Base-by-base conservation (phyloP, 2,329 filamentous ascomycete genomes). In the Neonectria magnoliae region DNA sequence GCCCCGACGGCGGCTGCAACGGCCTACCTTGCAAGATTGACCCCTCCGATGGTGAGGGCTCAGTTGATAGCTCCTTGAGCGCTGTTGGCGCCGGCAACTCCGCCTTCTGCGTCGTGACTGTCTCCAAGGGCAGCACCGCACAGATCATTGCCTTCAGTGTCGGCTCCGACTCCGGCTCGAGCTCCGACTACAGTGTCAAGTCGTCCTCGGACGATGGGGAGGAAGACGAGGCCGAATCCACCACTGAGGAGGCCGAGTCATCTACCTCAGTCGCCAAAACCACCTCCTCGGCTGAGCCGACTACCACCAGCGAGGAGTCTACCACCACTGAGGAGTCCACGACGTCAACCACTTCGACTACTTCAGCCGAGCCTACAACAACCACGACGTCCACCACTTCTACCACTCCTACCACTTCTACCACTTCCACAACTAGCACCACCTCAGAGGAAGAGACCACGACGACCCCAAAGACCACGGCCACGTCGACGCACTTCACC, bases 1-100 rank as follows among this genome's bases (percentile, higher is more conserved):
- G 92, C 76, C 84, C 86, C 7, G 84, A 85, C 33, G 85, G 84
- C 25, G 81, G 84, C 61, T 95, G 92, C 81, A 89, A 89, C 72
- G 91, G 91, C 14, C 80, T 92, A n/a, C 92, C 92, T 9, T 94
- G 92, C 81, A 83, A 84, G 65, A 93, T 93, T 70, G 86, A 92
- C 71, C 88, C 90, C 6, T 80, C 83, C 25, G 81, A 86, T 53
- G 81, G 76, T 10, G 82, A 89, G 58, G 88, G 88, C 57, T 83
- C 84, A 45, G 87, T 94, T 61, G 82, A 78, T 9, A 91, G 90
- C 72, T 78, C 83, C 18, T 78, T 84, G 20, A 75, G 79, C 31
- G 81, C 86, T 42, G 79, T 80, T 16, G 91, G 92, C 55, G 92
- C 91, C 16, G 91, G 91, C 31, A 89, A 86, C 70, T 87, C 88